Evolutionary conservation across 306 rosid species (phyloP), one percentile per base, ranked within the genome.

Genomic region (Citrullus amarus): DNA sequence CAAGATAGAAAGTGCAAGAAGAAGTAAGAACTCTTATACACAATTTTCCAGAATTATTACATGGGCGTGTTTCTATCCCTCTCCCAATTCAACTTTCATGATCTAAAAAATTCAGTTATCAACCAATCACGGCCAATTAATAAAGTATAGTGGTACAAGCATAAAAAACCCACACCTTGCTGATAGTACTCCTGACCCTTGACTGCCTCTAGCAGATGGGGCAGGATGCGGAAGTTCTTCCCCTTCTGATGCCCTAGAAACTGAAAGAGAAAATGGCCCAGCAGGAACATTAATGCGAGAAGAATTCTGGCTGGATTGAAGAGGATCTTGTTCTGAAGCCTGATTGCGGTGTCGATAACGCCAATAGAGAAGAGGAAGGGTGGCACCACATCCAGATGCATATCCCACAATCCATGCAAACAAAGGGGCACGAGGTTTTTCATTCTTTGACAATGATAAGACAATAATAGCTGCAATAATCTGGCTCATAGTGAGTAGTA

Each of bases 281-380:
- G 96, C 87, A 80, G 93, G 82, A 76, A 82, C 91, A 79, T 84
- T 89, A 80, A 90, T 78, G 85, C 88, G 98, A 82, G 92, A 79
- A 86, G 96, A 91, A 72, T 78, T 84, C 88, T 88, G 99, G 68
- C 88, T 91, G 22, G 90, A 39, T 77, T 91, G 98, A 75, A 89
- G 22, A 51, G 88, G 75, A 54, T 88, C 94, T 82, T 87, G 97
- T 71, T 88, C 99, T 80, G 91, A 82, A 80, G 53, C 70, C 84
- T 85, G 97, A 82, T 84, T 91, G 80, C 87, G 91, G 81, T 91
- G 91, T 81, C 83, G 83, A 85, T 92, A 95, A 79, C 99, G 91
- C 99, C 99, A 95, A 80, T 84, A 92, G 68, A 95, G 96, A 79
- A 95, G 88, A 85, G 99, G 99, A 67, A 95, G 90, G 46, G 89